phyloP scores from a whole-genome alignment of 2,329 filamentous ascomycete genomes.

The Neonectria neomacrospora region DNA sequence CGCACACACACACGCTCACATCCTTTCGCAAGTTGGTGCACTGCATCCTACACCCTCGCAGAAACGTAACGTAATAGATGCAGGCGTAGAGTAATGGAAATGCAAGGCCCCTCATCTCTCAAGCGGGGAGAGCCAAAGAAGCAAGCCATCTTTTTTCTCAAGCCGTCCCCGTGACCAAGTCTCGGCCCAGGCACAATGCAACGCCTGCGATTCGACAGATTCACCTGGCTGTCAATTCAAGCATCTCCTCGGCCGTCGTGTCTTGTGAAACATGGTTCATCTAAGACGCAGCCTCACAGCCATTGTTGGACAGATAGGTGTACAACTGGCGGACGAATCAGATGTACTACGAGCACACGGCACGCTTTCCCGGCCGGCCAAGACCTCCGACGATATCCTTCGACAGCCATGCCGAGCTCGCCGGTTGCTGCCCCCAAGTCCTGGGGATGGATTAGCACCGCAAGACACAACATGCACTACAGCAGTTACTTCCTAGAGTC shows the following conservation, averaged over 20 bases:
- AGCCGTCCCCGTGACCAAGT: slow-evolving; percentile 37
- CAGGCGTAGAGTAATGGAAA: slow-evolving; percentile 43
- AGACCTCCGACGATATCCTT: slow-evolving; percentile 6
- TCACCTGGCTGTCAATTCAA: slow-evolving; percentile 20
- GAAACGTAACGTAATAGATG: slow-evolving; percentile 46
- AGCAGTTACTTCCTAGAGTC: neutral
- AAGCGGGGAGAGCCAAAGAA: slow-evolving; percentile 27
- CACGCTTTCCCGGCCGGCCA: neutral
- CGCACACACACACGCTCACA: slow-evolving; percentile 9
- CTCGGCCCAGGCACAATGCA: slow-evolving; percentile 25
- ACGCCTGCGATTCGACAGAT: slow-evolving; percentile 40
- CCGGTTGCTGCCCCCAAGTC: neutral
- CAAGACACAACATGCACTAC: neutral
- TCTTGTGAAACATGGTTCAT: neutral
- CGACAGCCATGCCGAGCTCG: slow-evolving; percentile 18
- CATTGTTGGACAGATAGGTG: neutral
- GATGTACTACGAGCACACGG: neutral
- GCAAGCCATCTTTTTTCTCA: slow-evolving; percentile 29
- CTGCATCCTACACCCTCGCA: slow-evolving; percentile 9
- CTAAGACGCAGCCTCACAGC: neutral
- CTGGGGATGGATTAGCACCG: neutral
- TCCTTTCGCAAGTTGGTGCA: slow-evolving; percentile 6
- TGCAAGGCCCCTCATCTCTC: slow-evolving; percentile 25
- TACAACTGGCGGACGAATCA: neutral
- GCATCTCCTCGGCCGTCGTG: slow-evolving; percentile 20